These are phyloP conservation scores for Globisporangium paroecandrum DNA, from an alignment of 352 stramenopile species.

Conservation along the genomic window DNA sequence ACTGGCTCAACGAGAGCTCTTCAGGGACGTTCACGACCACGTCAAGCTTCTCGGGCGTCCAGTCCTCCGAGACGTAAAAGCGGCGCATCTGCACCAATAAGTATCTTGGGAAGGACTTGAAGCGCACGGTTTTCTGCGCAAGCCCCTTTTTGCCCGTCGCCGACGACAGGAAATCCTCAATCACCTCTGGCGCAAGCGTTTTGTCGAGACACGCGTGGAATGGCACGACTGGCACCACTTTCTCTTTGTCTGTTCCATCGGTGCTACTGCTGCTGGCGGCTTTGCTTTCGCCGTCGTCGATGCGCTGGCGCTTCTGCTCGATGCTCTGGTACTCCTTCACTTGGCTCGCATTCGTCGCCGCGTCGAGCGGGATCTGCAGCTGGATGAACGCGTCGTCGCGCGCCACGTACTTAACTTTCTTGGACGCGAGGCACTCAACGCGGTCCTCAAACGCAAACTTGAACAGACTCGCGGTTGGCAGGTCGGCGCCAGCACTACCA, in stretches of 20 bases:
- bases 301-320: constrained; percentile 84
- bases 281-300: constrained; percentile 52
- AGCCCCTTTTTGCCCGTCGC: constrained; percentile 75
- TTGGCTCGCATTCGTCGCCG: constrained; percentile 81
- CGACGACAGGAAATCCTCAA: constrained; percentile 89
- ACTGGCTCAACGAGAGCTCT: constrained; percentile 71
- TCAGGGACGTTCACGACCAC: constrained; percentile 95
- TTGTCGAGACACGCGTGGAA: constrained; percentile 94
- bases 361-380: constrained; percentile 86
- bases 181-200: constrained; percentile 85
- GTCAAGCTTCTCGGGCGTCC: constrained; percentile 97
- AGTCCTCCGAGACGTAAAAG: constrained; percentile 96
- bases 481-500: constrained; percentile 26
- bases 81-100: constrained; percentile 95
- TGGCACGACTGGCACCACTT: constrained; percentile 89
- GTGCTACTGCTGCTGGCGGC: constrained; percentile 10
- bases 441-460: constrained; percentile 89
- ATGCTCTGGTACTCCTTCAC: constrained; percentile 84
- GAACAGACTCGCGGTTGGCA: constrained; percentile 88
- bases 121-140: constrained; percentile 78
- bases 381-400: constrained; percentile 80
- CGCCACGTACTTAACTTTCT: constrained; percentile 87
- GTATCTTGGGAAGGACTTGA: constrained; percentile 96
- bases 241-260: constrained; percentile 13
- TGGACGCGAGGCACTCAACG: constrained; percentile 68